Percentiles rank a stretch among this genome's conserved stretches.
Evolutionary conservation across 805 yeast genomes (phyloP).

Genomic region (Saccharomycopsis javanensis): DNA sequence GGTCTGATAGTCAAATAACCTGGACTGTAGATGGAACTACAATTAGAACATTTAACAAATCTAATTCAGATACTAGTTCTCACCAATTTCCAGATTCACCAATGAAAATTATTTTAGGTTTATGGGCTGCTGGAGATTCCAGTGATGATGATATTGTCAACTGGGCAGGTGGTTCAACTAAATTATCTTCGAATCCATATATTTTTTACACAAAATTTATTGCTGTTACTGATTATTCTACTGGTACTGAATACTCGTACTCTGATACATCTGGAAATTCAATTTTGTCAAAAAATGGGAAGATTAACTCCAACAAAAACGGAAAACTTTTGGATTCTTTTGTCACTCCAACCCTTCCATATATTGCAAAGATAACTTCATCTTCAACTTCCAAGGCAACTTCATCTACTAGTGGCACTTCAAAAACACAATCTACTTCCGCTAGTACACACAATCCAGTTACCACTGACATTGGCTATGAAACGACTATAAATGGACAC

Average conservation of each 20-base stretch:
- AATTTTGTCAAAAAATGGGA: slow-evolving; percentile 22
- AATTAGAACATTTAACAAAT: slow-evolving; percentile 42
- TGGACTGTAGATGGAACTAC: slow-evolving; percentile 53
- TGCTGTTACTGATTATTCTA: slow-evolving; percentile 41
- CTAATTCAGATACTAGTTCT: slow-evolving; percentile 30
- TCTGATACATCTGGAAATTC: slow-evolving; percentile 47
- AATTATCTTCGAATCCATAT: slow-evolving; percentile 40
- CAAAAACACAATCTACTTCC: slow-evolving; percentile 8
- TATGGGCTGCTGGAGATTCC: slow-evolving; percentile 44
- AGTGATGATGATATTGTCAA: slow-evolving; percentile 43
- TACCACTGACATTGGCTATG: slow-evolving; percentile 5
- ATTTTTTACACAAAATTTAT: slow-evolving; percentile 40
- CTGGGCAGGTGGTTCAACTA: slow-evolving; percentile 65
- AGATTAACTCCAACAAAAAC: slow-evolving; percentile 14
- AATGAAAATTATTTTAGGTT: slow-evolving; percentile 36
- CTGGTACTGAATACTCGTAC: slow-evolving; percentile 37
- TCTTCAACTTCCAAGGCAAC: slow-evolving; percentile 20
- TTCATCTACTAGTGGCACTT: slow-evolving; percentile 12
- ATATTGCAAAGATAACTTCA: slow-evolving; percentile 9
- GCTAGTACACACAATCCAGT: no score
- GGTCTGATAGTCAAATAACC: slow-evolving; percentile 43
- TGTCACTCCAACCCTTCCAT: slow-evolving; percentile 22
- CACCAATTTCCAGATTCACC: slow-evolving; percentile 64
- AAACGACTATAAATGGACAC: not conserved
- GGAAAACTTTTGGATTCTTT: slow-evolving; percentile 15